A percentile compares a stretch with the other conserved stretches of the same genome.
Evolutionary conservation across 2,329 filamentous ascomycete species (phyloP).

Genomic region (Davidsoniella neocaledoniae): DNA sequence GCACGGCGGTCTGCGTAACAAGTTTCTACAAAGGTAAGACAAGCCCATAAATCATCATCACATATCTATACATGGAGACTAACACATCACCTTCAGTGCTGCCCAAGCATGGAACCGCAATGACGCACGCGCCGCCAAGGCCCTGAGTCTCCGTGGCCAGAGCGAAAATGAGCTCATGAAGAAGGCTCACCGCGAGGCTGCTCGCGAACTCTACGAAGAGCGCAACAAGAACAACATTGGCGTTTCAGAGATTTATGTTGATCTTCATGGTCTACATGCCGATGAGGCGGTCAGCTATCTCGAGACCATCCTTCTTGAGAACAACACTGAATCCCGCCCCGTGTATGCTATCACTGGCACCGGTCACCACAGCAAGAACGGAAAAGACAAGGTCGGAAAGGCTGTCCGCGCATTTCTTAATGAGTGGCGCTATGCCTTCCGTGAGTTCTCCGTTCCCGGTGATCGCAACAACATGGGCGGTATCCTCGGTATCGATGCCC

Average conservation of each 20-base stretch:
- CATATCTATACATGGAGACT: background rate
- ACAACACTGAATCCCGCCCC: slow-evolving; percentile 53
- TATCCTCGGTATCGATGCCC: slow-evolving; percentile 49
- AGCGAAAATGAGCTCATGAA: slow-evolving; percentile 96
- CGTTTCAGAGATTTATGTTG: slow-evolving; percentile 69
- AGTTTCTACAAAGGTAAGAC: slow-evolving; percentile 77
- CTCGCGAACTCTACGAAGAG: slow-evolving; percentile 80
- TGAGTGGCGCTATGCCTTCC: slow-evolving; percentile 89
- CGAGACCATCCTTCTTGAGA: slow-evolving; percentile 71
- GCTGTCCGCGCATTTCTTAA: slow-evolving; percentile 80
- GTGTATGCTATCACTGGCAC: slow-evolving; percentile 95
- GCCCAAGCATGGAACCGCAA: slow-evolving; percentile 98
- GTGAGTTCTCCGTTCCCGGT: slow-evolving; percentile 92
- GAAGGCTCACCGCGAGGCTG: slow-evolving; percentile 88
- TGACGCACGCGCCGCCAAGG: slow-evolving; percentile 89
- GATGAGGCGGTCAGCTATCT: slow-evolving; percentile 94
- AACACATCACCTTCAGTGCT: slow-evolving; percentile 37
- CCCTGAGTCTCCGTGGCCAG: slow-evolving; percentile 81
- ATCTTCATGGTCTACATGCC: slow-evolving; percentile 94
- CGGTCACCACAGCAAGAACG: slow-evolving; percentile 94
- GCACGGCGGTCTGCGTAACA: slow-evolving; percentile 89
- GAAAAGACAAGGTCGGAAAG: slow-evolving; percentile 96
- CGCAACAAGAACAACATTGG: slow-evolving; percentile 55
- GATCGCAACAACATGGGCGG: slow-evolving; percentile 73
- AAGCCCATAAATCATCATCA: background rate